Base-by-base conservation (phyloP, 257 asterid genomes). In the Ligustrum vulgare region DNA sequence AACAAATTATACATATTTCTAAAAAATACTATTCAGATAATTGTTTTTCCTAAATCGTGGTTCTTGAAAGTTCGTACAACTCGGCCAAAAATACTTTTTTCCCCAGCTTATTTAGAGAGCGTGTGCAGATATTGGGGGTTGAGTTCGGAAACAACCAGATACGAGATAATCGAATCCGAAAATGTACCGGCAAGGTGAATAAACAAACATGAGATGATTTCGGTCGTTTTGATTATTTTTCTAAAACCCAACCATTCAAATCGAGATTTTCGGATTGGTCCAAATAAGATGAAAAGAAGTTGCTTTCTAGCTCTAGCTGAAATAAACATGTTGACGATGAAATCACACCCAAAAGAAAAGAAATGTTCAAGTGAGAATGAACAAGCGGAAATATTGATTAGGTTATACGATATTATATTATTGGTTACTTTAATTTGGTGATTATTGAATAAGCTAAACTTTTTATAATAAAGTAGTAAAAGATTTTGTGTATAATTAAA, bases 401-500 rank as follows among this genome's bases (percentile, higher is more conserved):
- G 0, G 16, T 60, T 60, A 25, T 5, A 1, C 25, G 9, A n/a
- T n/a, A 3, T 51, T 51, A 4, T 51, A 5, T 16, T 49, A 47
- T 47, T 47, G 20, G 9, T 49, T 49, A 18, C 22, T 51, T 13
- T 45, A 45, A 12, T 12, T 13, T 3, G 16, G 5, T 45, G 54
- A 45, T 45, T 13, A 45, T 9, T 51, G 25, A 51, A 18, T 20
- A n/a, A 25, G 5, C 71, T 75, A 78, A 77, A 77, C 43, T 37
- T 37, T 1, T 45, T 54, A 54, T 66, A 36, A 28, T 76, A 72
- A 72, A 72, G 75, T 75, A 80, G 74, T 68, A 39, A 58, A 36
- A 72, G 58, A 74, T 69, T 75, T 71, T 77, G 80, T 71, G 75
- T 73, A 62, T 73, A 68, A 60, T 69, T 63, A 66, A 72, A 78